Base-by-base conservation (phyloP, 768 basidiomycete genomes). In the Polyporus arcularius region DNA sequence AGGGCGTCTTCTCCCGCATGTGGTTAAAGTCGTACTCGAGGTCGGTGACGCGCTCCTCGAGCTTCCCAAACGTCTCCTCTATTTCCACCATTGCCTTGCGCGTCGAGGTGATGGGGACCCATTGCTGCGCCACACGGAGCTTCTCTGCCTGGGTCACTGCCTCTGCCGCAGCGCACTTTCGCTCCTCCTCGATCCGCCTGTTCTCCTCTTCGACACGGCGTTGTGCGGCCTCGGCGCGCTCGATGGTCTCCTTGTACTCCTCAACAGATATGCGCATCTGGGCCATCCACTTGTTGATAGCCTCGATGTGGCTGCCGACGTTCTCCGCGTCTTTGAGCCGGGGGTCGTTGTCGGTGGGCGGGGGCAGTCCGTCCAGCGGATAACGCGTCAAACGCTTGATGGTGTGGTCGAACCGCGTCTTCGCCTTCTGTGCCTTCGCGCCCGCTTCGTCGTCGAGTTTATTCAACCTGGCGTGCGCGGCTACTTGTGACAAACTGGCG, bases 31-130 rank as follows among this genome's bases (percentile, higher is more conserved):
- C 39, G 8, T 9, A 32, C 52, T 62, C 57, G 30, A 58, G 39
- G 40, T 65, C 58, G 30, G 39, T 31, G 41, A 62, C 30, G 31
- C 45, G 43, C 54, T 65, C 60, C 31, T 59, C 35, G 21, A 58
- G 43, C 10, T 38, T 30, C 4, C 18, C 41, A 6, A 48, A 14
- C 46, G 4, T 42, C 43, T 11, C 31, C 9, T 55, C 21, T 3
- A 40, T 18, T 3, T 48, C 59, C 15, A 15, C 26, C 28, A 61
- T 30, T 4, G 26, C 6, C 16, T 55, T 54, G 35, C 46, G 38
- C 18, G 50, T 26, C 30, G 43, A 31, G 12, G 39, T 31, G 11
- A 47, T 5, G 18, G 38, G 43, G 38, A 43, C 41, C 46, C n/a
- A 47, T 21, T 30, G 10, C 26, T 18, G 21, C 26, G 7, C 46